phyloP scores from a whole-genome alignment of 1,284 basidiomycete species.

The Austroboletus novae-zelandiae region DNA sequence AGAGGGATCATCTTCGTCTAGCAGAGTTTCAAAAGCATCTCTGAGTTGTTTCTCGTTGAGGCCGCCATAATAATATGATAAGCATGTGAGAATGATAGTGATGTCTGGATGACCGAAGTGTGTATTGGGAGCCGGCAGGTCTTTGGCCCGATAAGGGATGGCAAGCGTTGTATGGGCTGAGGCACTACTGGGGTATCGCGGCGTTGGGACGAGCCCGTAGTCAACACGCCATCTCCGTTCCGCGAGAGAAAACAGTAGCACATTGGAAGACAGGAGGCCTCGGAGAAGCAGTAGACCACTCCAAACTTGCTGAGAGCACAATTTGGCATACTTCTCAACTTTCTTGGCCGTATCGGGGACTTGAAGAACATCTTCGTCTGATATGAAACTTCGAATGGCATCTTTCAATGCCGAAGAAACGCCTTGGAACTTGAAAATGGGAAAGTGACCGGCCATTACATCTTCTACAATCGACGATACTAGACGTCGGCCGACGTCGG shows the following conservation, averaged over 20 bases:
- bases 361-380: not conserved
- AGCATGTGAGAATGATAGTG: too few relatives aligned
- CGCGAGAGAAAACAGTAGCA: conserved; percentile 38
- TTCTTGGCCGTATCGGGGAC: not conserved
- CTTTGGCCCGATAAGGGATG: too few relatives aligned
- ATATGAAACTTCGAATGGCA: not conserved
- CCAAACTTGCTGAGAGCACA: conserved; percentile 22
- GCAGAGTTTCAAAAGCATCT: conserved; percentile 37
- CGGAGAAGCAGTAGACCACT: conserved; percentile 38
- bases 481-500: too few relatives aligned
- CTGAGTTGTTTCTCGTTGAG: conserved; percentile 34
- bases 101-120: too few relatives aligned
- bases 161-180: conserved; percentile 29
- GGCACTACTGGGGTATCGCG: conserved; percentile 23
- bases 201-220: conserved; percentile 28
- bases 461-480: too few relatives aligned
- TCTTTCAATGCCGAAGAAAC: not conserved
- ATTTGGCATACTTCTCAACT: conserved; percentile 16
- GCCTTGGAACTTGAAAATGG: too few relatives aligned
- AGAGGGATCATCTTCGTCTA: conserved; percentile 40
- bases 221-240: too few relatives aligned
- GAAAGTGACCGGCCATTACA: too few relatives aligned
- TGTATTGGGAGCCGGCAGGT: too few relatives aligned
- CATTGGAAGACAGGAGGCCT: conserved; percentile 41
- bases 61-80: too few relatives aligned